Conservation (phyloP, 306 rosid species). For the Prinsepia uniflora region DNA sequence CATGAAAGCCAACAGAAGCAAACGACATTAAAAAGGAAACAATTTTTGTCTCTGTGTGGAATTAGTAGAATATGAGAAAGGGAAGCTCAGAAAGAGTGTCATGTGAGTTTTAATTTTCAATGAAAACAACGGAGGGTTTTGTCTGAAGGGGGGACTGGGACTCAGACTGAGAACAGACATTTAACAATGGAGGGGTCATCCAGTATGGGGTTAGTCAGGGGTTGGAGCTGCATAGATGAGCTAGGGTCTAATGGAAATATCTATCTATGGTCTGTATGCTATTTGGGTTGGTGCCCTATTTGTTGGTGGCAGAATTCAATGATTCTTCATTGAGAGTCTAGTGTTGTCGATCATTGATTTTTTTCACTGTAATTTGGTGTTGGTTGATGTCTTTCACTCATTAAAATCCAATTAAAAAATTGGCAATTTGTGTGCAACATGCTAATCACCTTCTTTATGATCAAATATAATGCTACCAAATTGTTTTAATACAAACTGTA, state of each 20-base stretch:
- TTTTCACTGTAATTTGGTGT: background rate
- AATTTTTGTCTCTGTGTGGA: constrained; percentile 34
- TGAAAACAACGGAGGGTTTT: constrained; percentile 17
- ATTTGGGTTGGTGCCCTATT: constrained; percentile 50
- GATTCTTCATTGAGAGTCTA: constrained; percentile 41
- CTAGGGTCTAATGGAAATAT: constrained; percentile 26
- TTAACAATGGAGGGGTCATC: background rate
- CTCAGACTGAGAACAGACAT: background rate
- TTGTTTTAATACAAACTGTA: background rate
- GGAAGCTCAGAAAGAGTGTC: background rate
- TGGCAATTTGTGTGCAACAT: background rate
- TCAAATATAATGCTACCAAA: background rate
- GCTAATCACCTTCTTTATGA: background rate
- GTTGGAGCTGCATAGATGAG: constrained; percentile 52
- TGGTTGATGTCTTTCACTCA: background rate
- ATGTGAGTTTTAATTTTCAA: background rate
- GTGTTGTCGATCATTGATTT: background rate
- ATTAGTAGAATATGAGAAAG: constrained; percentile 23
- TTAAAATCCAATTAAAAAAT: background rate
- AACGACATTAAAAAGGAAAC: constrained; percentile 35
- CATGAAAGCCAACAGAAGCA: constrained; percentile 35
- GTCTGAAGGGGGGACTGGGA: background rate
- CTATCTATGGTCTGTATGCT: background rate
- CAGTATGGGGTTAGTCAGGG: constrained; percentile 16
- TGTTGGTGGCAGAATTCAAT: constrained; percentile 63